Evolutionary conservation across 2,329 filamentous ascomycete species (phyloP), one percentile per base, ranked within the genome.

Genomic region (Xylariaceae sp.): DNA sequence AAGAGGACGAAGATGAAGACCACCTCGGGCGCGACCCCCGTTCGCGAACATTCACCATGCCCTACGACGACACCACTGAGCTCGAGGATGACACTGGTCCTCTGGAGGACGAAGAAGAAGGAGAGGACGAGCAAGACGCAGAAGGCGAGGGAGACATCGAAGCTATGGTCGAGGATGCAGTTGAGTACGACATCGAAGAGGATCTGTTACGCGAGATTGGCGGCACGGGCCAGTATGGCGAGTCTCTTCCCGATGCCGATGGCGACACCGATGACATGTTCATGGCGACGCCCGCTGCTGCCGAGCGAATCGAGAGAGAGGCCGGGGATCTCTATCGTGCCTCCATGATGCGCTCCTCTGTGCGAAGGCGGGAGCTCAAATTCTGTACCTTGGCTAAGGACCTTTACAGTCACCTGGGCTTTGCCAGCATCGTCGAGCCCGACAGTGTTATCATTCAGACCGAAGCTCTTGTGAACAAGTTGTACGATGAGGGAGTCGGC

Each of bases 351-450:
- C 75, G 71, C 39, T 70, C 75, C 47, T 49, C 69, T 62, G 53
- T 68, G 56, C 49, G 60, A 56, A 56, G 73, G 54, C 77, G 77
- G 42, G 77, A 82, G 9, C 83, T 84, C 45, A 80, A 82, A 40
- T 87, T 90, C 61, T 78, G 83, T 4, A 73, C 79, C 6, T 82
- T 95, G 51, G 88, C 89, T 30, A 87, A 86, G 64, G 84, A 86
- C 53, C 68, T 91, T 10, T 82, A 85, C 74, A 65, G 72, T 66
- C 65, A 81, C 65, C 67, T 76, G 68, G 78, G 78, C 33, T 72
- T 79, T 32, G 81, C 87, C 1, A 62, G 70, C 15, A 72, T 95
- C 41, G 75, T 75, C 5, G 92, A 96, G 68, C 73, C 84, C 1
- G 82, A 86, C 52, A 76, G 84, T 41, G 68, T 95, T 17, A 82